A percentile compares a stretch with the other conserved stretches of the same genome.
These are phyloP conservation scores for Cytospora piceae DNA, from an alignment of 2,329 filamentous ascomycete species.

Conservation along the genomic window DNA sequence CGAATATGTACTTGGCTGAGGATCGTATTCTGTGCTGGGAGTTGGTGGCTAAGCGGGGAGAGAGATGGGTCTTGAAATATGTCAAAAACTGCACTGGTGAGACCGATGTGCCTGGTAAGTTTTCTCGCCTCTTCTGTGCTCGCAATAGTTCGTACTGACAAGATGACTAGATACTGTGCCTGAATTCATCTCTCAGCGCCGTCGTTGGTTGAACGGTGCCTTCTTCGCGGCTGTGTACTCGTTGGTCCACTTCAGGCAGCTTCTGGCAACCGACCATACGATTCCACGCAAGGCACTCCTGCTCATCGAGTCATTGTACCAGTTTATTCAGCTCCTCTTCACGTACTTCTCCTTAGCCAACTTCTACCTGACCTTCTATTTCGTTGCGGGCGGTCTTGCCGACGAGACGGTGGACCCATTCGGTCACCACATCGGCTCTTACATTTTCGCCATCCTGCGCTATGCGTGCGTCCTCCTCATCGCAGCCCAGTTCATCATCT, in stretches of 20 bases:
- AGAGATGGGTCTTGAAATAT: constrained; percentile 97
- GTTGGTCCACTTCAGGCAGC: constrained; percentile 89
- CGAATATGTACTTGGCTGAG: constrained; percentile 93
- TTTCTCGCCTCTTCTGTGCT: background rate
- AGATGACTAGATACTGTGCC: constrained; percentile 76
- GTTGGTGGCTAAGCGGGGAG: constrained; percentile 89
- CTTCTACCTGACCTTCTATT: constrained; percentile 99
- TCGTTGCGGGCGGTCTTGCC: constrained; percentile 87
- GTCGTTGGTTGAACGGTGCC: constrained; percentile 96
- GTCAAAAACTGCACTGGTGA: constrained; percentile 96
- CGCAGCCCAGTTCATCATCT: constrained; percentile 92
- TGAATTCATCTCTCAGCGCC: constrained; percentile 94
- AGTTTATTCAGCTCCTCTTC: constrained; percentile 89
- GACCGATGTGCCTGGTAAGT: constrained; percentile 92
- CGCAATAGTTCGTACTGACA: constrained; percentile 30
- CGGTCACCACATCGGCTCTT: constrained; percentile 79
- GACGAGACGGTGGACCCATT: constrained; percentile 86
- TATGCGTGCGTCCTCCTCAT: constrained; percentile 89
- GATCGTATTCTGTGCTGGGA: constrained; percentile 94
- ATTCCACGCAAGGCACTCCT: constrained; percentile 86
- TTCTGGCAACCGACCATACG: constrained; percentile 92
- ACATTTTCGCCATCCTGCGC: constrained; percentile 84
- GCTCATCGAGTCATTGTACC: constrained; percentile 94
- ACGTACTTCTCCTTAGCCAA: constrained; percentile 98
- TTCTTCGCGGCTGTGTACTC: constrained; percentile 99